A percentile compares a stretch with the other conserved stretches of the same genome.
These are phyloP conservation scores for Aphanocladium album DNA, from an alignment of 2,329 filamentous ascomycete species.

Conservation along the genomic window DNA sequence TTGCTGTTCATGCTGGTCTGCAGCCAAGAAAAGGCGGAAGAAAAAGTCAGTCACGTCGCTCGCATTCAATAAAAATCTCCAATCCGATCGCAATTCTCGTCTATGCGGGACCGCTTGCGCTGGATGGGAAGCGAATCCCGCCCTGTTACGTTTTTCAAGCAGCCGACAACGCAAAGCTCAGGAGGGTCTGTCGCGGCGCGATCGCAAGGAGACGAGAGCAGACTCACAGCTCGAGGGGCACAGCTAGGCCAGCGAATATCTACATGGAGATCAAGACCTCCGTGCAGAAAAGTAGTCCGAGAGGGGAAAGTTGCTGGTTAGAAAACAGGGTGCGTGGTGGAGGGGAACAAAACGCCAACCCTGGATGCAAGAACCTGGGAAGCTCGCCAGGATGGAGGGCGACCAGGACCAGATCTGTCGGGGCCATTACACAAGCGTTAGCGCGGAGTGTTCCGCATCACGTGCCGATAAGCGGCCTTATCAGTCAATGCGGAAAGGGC, in stretches of 20 bases:
- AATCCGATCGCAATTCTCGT: not conserved
- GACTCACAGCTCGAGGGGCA: slow-evolving; percentile 31
- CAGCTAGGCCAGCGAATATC: slow-evolving; percentile 27
- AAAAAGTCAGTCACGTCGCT: not conserved
- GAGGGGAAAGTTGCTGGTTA: not conserved
- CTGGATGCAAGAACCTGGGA: slow-evolving; percentile 30
- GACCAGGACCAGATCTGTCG: slow-evolving; percentile 31
- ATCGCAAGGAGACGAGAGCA: slow-evolving; percentile 15
- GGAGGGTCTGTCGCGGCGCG: slow-evolving; percentile 24
- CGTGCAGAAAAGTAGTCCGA: slow-evolving; percentile 18
- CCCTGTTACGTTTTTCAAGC: slow-evolving; percentile 1
- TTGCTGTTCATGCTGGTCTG: slow-evolving; percentile 39
- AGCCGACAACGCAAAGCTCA: slow-evolving; percentile 11
- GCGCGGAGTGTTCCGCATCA: slow-evolving; percentile 28
- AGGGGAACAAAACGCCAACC: slow-evolving; percentile 18
- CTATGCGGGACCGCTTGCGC: not conserved
- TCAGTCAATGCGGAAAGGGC: slow-evolving; percentile 9
- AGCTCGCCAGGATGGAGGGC: slow-evolving; percentile 27
- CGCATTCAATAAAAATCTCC: not conserved
- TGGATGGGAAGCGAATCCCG: not conserved
- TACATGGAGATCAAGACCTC: slow-evolving; percentile 26
- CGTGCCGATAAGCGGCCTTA: slow-evolving; percentile 28
- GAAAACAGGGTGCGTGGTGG: slow-evolving; percentile 13
- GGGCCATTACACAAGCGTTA: slow-evolving; percentile 22
- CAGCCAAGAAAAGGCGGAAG: not conserved